These are phyloP conservation scores for Abrus precatorius DNA, from an alignment of 306 rosid genomes.

Conservation along the genomic window DNA sequence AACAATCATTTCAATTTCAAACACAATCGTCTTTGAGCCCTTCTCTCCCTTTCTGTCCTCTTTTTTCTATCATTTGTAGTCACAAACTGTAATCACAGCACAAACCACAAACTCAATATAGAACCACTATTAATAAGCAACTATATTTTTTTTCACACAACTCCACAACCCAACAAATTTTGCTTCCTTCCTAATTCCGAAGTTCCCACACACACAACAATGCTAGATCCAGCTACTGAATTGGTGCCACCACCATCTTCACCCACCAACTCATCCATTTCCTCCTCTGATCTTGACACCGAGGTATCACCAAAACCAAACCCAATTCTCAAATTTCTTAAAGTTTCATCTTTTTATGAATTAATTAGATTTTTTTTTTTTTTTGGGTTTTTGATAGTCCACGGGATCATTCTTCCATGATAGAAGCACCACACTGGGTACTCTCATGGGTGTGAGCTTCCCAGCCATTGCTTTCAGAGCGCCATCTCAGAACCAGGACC, in stretches of 20 bases:
- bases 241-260: constrained; percentile 84
- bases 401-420: constrained; percentile 97
- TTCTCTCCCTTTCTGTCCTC: neutral
- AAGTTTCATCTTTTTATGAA: neutral
- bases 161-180: neutral
- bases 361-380: constrained; percentile 5
- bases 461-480: constrained; percentile 78
- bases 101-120: constrained; percentile 16
- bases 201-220: neutral
- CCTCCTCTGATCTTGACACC: constrained; percentile 98
- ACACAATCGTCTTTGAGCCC: neutral
- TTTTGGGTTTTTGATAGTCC: constrained; percentile 54
- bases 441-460: constrained; percentile 91
- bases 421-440: constrained; percentile 85
- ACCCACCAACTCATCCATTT: constrained; percentile 85
- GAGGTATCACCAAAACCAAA: constrained; percentile 36
- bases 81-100: neutral
- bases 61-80: neutral
- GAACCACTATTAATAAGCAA: neutral
- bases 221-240: constrained; percentile 77
- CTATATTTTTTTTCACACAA: neutral
- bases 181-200: neutral
- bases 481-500: constrained; percentile 64
- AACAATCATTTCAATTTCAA: neutral
- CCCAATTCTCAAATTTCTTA: neutral